Evolutionary conservation across 495 filamentous ascomycete genomes (phyloP).

Genomic region (Aspergillus nidulans): DNA sequence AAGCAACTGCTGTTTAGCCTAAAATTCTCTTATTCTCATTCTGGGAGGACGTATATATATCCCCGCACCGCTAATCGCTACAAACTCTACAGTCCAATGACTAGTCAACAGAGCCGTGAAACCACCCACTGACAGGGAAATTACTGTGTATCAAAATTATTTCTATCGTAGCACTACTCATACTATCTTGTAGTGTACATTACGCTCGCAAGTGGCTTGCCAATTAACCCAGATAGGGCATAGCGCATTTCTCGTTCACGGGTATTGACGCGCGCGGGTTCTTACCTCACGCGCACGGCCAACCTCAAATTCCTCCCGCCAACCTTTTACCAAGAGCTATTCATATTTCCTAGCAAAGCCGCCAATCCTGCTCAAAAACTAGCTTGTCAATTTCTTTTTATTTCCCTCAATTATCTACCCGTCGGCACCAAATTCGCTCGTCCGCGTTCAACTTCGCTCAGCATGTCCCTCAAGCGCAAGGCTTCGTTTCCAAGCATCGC

Average conservation of each 20-base stretch:
- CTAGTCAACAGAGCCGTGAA: too few relatives aligned
- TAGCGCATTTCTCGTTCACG: slow-evolving; percentile 19
- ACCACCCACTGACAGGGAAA: too few relatives aligned
- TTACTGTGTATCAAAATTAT: too few relatives aligned
- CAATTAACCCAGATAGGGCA: slow-evolving; percentile 22
- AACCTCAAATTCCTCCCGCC: slow-evolving; percentile 7
- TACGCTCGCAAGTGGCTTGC: background rate
- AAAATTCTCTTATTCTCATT: too few relatives aligned
- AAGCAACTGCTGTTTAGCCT: too few relatives aligned
- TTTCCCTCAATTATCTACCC: background rate
- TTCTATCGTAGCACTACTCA: background rate
- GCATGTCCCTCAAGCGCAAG: slow-evolving; percentile 51
- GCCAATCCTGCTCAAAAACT: background rate
- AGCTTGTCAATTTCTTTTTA: background rate
- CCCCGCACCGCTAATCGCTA: background rate
- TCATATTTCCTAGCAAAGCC: background rate
- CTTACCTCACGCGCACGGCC: background rate
- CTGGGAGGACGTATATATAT: too few relatives aligned
- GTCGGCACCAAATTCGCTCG: background rate
- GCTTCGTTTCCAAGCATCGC: slow-evolving; percentile 36
- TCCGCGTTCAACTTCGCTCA: background rate
- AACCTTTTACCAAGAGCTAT: slow-evolving; percentile 1
- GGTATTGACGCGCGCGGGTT: slow-evolving; percentile 7
- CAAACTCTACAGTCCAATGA: background rate
- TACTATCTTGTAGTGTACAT: background rate